Evolutionary conservation across 179 eudicot species (phyloP).

Genomic region (Nepenthes alata): DNA sequence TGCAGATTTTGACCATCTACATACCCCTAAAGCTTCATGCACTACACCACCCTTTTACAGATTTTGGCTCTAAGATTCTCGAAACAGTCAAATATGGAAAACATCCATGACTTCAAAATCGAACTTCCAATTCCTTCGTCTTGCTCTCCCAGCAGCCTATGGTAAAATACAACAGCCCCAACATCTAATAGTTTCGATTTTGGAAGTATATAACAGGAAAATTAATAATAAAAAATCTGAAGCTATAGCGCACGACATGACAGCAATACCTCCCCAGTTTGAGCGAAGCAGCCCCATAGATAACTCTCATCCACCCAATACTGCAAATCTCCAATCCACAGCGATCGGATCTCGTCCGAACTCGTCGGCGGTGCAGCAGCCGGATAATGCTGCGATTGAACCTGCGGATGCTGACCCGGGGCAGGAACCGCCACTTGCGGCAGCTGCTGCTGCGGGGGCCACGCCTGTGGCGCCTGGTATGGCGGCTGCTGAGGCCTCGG

Average conservation of each 20-base stretch:
- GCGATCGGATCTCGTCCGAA: conserved; percentile 47
- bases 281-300: conserved; percentile 39
- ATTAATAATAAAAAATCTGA: background rate
- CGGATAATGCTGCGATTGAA: conserved; percentile 20
- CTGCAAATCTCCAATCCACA: conserved; percentile 82
- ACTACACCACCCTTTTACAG: too few relatives aligned
- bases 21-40: too few relatives aligned
- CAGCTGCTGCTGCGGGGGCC: conserved; percentile 9
- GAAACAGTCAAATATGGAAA: too few relatives aligned
- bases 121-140: too few relatives aligned
- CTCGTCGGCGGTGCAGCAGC: conserved; percentile 17
- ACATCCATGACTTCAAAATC: too few relatives aligned
- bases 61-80: too few relatives aligned
- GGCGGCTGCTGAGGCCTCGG: conserved; percentile 37
- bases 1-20: too few relatives aligned
- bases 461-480: conserved; percentile 28
- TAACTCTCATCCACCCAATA: conserved; percentile 76
- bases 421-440: background rate
- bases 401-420: too few relatives aligned
- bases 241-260: background rate
- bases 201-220: background rate
- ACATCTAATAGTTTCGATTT: background rate
- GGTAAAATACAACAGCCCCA: too few relatives aligned
- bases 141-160: too few relatives aligned
- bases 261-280: conserved; percentile 49